A percentile compares a stretch with the other conserved stretches of the same genome.
Evolutionary conservation across 208 protist genomes (phyloP).

Genomic region (Herpetomonas muscarum): DNA sequence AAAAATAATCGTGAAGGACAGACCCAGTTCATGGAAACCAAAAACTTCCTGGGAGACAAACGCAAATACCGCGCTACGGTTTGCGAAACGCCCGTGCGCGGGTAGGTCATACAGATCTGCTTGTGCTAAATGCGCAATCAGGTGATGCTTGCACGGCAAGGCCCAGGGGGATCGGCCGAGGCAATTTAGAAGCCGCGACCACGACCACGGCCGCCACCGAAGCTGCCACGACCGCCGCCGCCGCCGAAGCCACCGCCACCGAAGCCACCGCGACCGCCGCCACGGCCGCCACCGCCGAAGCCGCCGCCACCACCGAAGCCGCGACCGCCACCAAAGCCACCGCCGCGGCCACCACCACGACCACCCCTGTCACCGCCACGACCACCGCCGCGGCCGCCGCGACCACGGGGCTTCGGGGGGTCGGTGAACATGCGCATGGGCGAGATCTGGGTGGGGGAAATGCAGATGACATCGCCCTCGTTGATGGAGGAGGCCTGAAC

Average conservation of each 20-base stretch:
- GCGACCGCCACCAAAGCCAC: slow-evolving; percentile 20
- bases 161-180: no score
- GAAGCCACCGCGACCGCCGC: slow-evolving; percentile 31
- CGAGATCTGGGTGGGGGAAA: slow-evolving; percentile 83
- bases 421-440: slow-evolving; percentile 85
- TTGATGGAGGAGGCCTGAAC: slow-evolving; percentile 79
- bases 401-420: slow-evolving; percentile 79
- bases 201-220: slow-evolving; percentile 21
- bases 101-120: no score
- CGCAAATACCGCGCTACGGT: no score
- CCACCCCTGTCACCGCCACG: slow-evolving; percentile 37
- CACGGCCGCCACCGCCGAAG: slow-evolving; percentile 20
- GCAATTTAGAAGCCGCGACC: slow-evolving; percentile 36
- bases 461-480: slow-evolving; percentile 82
- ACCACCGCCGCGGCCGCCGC: slow-evolving; percentile 69
- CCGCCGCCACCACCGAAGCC: slow-evolving; percentile 37
- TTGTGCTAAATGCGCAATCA: no score
- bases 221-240: slow-evolving; percentile 17
- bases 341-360: slow-evolving; percentile 26
- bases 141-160: no score
- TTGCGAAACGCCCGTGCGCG: no score
- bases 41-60: no score
- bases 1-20: no score
- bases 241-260: slow-evolving; percentile 29
- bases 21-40: no score